These are phyloP conservation scores for Bipolaris oryzae DNA, from an alignment of 2,329 filamentous ascomycete genomes.

Conservation along the genomic window DNA sequence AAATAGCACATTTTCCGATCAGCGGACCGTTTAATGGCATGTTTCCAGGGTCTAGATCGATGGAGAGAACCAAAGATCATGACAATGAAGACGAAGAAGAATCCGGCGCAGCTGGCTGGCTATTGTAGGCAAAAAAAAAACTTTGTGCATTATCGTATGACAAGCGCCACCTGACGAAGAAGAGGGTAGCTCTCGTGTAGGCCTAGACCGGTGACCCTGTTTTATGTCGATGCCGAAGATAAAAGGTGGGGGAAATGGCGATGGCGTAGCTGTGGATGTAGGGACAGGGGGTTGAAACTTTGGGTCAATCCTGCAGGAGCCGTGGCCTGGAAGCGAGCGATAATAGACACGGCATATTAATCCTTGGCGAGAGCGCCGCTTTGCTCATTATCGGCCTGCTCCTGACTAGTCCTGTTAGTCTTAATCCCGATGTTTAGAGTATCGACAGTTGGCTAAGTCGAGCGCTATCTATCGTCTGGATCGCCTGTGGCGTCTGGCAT, in stretches of 20 bases:
- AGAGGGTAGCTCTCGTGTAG: not conserved
- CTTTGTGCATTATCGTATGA: constrained; percentile 5
- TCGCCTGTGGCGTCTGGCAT: not conserved
- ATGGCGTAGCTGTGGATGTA: constrained; percentile 1
- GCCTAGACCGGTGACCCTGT: not conserved
- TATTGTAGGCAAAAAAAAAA: not conserved
- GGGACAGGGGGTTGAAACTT: not conserved
- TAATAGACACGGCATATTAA: not conserved
- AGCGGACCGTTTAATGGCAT: not conserved
- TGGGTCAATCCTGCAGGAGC: constrained; percentile 1
- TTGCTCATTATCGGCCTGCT: constrained; percentile 1
- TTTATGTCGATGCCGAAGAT: no score
- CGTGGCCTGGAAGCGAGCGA: not conserved
- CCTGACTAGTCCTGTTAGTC: not conserved
- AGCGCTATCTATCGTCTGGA: not conserved
- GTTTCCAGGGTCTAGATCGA: not conserved
- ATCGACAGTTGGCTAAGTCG: not conserved
- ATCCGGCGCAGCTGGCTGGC: not conserved
- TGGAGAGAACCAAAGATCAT: not conserved
- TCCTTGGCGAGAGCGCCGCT: not conserved
- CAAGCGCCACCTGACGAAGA: not conserved
- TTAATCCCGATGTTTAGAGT: not conserved
- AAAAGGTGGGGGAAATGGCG: not conserved
- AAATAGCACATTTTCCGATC: no score
- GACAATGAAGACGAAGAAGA: not conserved